phyloP scores from a whole-genome alignment of 176 grass and related monocot genomes.

The Alopecurus myosuroides region DNA sequence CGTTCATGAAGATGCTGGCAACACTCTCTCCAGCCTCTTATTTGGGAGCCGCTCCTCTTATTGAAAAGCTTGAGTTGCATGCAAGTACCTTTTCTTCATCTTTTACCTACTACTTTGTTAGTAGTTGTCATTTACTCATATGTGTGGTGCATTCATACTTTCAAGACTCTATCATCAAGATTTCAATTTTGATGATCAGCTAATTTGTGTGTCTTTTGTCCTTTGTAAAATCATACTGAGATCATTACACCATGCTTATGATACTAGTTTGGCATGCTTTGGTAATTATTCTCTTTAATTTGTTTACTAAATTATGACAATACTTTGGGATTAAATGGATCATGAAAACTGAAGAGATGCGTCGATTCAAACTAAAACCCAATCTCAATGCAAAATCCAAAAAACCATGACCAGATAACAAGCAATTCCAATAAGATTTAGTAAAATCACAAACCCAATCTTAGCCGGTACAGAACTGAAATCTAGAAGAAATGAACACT shows the following conservation, averaged over 20 bases:
- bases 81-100: background rate
- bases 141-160: background rate
- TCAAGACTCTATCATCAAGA: background rate
- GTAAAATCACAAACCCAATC: background rate
- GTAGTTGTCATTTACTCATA: background rate
- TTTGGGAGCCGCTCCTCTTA: background rate
- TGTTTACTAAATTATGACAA: background rate
- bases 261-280: too few species aligned
- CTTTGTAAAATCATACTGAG: background rate
- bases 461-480: background rate
- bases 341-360: background rate
- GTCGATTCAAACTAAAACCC: background rate
- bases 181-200: background rate
- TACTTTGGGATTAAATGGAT: background rate
- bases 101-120: background rate
- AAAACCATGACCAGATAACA: background rate
- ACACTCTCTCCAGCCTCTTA: constrained; percentile 15
- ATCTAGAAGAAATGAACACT: background rate
- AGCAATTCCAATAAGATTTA: background rate
- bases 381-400: too few species aligned
- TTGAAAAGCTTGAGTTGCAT: constrained; percentile 19
- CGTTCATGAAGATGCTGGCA: background rate
- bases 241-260: too few species aligned
- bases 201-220: background rate
- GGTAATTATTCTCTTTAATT: too few species aligned